These are phyloP conservation scores for Clavaria fumosa DNA, from an alignment of 768 basidiomycete genomes.

Conservation along the genomic window DNA sequence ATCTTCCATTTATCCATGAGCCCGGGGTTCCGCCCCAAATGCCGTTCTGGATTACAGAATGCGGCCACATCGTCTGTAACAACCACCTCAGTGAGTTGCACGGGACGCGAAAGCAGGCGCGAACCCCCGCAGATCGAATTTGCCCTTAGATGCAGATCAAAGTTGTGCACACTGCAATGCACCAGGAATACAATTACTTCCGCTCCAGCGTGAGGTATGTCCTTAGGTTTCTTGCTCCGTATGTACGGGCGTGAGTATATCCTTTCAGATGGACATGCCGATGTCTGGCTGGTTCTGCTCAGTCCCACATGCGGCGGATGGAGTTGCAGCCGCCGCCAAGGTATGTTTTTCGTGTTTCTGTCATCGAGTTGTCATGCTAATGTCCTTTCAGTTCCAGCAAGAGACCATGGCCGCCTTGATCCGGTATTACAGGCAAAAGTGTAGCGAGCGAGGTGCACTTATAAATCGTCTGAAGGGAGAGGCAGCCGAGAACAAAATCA, in stretches of 20 bases:
- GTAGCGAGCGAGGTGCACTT: conserved; percentile 36
- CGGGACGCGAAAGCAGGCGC: neutral
- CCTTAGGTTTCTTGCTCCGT: too few relatives aligned
- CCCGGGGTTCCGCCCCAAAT: conserved; percentile 15
- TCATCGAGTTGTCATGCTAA: neutral
- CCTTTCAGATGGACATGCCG: conserved; percentile 52
- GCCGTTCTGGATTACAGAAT: conserved; percentile 84
- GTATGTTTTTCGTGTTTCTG: conserved; percentile 19
- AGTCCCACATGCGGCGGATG: conserved; percentile 44
- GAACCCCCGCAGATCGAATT: neutral
- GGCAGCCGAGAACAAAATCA: conserved; percentile 20
- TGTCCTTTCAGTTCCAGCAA: conserved; percentile 50
- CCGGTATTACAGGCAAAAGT: conserved; percentile 42
- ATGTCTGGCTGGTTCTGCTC: conserved; percentile 75
- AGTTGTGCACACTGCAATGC: conserved; percentile 59
- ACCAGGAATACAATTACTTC: conserved; percentile 47
- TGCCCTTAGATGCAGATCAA: conserved; percentile 44
- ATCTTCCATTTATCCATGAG: conserved; percentile 35
- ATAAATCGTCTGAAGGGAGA: conserved; percentile 41
- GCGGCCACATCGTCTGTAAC: conserved; percentile 78
- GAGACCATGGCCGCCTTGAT: conserved; percentile 58
- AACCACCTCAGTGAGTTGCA: conserved; percentile 66
- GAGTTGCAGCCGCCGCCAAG: conserved; percentile 51
- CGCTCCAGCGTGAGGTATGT: conserved; percentile 59
- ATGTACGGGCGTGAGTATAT: too few relatives aligned